Base-by-base conservation (phyloP, 331 rosid genomes). In the Stylosanthes scabra region DNA sequence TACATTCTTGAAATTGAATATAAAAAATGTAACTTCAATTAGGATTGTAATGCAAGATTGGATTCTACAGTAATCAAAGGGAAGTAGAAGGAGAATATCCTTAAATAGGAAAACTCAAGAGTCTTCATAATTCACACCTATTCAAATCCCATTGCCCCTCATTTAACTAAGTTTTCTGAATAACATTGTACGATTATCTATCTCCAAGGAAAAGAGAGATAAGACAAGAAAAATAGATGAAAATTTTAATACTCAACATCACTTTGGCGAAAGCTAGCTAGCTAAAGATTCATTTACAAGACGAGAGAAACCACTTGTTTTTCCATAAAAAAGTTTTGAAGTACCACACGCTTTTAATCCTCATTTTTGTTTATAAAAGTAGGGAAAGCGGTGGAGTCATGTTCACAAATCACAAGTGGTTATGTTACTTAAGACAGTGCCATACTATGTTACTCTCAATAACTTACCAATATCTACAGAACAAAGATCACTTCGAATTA, bases 361-460 rank as follows among this genome's bases (percentile, higher is more conserved):
- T n/a, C 28, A 25, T 71, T 14, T 28, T 8, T 29, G 45, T 41
- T 41, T 42, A 13, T n/a, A 56, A 13, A n/a, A 39, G 51, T 3
- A 1, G 14, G 51, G 5, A 46, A 46, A 12, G 51, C 11, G 51
- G 14, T 46, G 13, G 45, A 12, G 45, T 25, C 65, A 70, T 37
- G 50, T 13, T 37, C 12, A 9, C 51, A 14, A 16, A 41, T 41
- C 9, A 8, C 10, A 56, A 31, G 37, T 70, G 20, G 65, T 42
- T 57, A 46, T 39, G n/a, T 37, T 15, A 51, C 11, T 51, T 39
- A 68, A 68, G 37, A 51, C 51, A 68, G 2, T 58, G 31, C 47
- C 10, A 28, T 42, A 42, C 55, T 40, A 55, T 9, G 46, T 28
- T 70, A 54, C 44, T 55, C 54, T 55, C 41, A 25, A 68, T 20